Evolutionary conservation across 768 basidiomycete genomes (phyloP).

Genomic region (Termitomyces sp.): DNA sequence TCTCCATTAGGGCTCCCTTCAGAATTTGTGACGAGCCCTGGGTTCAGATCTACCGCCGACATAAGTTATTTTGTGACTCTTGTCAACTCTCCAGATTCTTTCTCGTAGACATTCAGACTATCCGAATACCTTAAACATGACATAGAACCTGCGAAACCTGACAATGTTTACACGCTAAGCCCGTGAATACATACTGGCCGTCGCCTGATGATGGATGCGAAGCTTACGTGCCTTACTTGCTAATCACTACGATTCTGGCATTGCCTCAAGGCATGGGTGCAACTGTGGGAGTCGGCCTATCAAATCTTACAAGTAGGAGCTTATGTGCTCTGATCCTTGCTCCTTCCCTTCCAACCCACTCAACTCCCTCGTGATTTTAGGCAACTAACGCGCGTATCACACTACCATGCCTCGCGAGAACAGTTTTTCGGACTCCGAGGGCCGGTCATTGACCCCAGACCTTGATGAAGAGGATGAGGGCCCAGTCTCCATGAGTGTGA

Average conservation of each 20-base stretch:
- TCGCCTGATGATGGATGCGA: background rate
- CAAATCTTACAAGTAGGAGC: background rate
- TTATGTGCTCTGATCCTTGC: background rate
- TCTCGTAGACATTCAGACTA: background rate
- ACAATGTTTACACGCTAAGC: too few relatives aligned
- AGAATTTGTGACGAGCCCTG: too few relatives aligned
- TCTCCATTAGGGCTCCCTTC: background rate
- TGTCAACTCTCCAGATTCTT: background rate
- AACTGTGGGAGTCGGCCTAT: background rate
- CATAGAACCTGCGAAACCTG: background rate
- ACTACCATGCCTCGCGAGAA: constrained; percentile 56
- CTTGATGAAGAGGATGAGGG: constrained; percentile 31
- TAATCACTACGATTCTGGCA: background rate
- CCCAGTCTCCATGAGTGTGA: constrained; percentile 15
- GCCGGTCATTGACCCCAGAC: constrained; percentile 63
- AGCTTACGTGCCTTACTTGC: background rate
- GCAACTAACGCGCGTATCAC: background rate
- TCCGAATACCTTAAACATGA: background rate
- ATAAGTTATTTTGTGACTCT: background rate
- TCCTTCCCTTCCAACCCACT: background rate
- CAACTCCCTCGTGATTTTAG: background rate
- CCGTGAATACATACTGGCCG: too few relatives aligned
- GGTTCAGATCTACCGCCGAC: background rate
- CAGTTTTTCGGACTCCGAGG: constrained; percentile 61
- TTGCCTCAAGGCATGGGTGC: background rate